Percentiles rank a stretch among this genome's conserved stretches.
These are phyloP conservation scores for Rhexocercosporidium sp. DNA, from an alignment of 2,329 filamentous ascomycete species.

Conservation along the genomic window DNA sequence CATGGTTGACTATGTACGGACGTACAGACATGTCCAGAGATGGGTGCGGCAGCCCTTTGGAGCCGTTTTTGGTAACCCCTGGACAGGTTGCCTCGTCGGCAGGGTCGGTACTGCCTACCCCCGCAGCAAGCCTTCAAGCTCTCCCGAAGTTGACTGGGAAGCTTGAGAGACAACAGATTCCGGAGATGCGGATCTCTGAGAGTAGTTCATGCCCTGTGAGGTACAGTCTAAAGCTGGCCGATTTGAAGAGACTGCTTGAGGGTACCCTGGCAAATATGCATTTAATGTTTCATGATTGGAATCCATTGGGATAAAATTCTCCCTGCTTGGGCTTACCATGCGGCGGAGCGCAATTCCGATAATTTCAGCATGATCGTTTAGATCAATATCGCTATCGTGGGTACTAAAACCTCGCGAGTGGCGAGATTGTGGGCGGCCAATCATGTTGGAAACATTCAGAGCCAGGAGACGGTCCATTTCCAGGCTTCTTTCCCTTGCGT, in stretches of 20 bases:
- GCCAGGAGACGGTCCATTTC: background rate
- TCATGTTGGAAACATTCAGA: background rate
- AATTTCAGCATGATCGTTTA: background rate
- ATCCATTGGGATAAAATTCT: background rate
- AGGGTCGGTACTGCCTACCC: too few relatives aligned
- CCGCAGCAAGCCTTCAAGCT: too few relatives aligned
- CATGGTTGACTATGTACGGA: background rate
- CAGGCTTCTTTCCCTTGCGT: background rate
- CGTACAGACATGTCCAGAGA: background rate
- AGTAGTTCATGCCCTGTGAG: background rate
- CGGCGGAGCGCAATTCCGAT: background rate
- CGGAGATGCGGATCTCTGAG: background rate
- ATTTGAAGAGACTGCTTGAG: background rate
- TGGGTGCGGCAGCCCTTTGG: background rate
- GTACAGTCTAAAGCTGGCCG: background rate
- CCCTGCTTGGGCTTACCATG: background rate
- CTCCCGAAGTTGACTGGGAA: background rate
- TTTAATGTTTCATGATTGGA: background rate
- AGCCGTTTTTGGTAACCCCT: too few relatives aligned
- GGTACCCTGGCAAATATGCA: too few relatives aligned
- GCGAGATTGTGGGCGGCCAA: background rate
- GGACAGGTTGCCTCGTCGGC: too few relatives aligned
- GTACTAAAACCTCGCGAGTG: background rate
- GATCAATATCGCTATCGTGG: background rate
- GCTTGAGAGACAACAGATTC: background rate